A percentile compares a stretch with the other conserved stretches of the same genome.
These are phyloP conservation scores for Syzygium oleosum DNA, from an alignment of 345 rosid genomes.

Conservation along the genomic window DNA sequence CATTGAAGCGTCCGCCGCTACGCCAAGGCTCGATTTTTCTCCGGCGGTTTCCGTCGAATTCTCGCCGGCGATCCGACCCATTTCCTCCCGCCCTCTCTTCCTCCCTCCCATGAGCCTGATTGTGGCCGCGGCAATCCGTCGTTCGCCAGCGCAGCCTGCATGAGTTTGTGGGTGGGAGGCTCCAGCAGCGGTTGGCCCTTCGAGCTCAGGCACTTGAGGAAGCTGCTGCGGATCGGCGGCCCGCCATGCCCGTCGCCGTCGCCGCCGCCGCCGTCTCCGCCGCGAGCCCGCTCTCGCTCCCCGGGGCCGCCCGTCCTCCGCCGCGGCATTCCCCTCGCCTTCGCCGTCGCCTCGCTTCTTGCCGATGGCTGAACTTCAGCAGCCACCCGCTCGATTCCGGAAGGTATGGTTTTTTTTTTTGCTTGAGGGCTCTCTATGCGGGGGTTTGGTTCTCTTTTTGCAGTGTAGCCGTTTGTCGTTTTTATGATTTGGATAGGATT, in stretches of 20 bases:
- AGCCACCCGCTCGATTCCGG: background rate
- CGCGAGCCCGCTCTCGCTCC: slow-evolving; percentile 1
- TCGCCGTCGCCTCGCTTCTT: slow-evolving; percentile 54
- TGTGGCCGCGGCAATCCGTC: background rate
- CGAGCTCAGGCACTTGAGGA: background rate
- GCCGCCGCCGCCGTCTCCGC: background rate
- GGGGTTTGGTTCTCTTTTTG: background rate
- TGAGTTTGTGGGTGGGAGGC: slow-evolving; percentile 5
- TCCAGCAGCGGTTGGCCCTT: background rate
- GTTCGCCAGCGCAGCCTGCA: slow-evolving; percentile 3
- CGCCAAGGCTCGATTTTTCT: background rate
- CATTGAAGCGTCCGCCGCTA: background rate
- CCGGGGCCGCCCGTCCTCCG: slow-evolving; percentile 25
- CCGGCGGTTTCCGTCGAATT: too few relatives aligned
- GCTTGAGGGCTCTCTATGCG: background rate
- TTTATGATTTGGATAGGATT: background rate
- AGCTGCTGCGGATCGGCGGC: background rate
- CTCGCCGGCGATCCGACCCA: background rate
- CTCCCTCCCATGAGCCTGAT: background rate
- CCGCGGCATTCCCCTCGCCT: slow-evolving; percentile 30
- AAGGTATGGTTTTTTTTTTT: background rate
- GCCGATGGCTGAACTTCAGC: slow-evolving; percentile 45
- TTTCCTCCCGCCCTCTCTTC: background rate
- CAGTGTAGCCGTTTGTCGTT: too few relatives aligned
- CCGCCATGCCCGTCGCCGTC: background rate